Evolutionary conservation across 2,329 filamentous ascomycete species (phyloP), one percentile per base, ranked within the genome.

Genomic region (Phialophora tarda): DNA sequence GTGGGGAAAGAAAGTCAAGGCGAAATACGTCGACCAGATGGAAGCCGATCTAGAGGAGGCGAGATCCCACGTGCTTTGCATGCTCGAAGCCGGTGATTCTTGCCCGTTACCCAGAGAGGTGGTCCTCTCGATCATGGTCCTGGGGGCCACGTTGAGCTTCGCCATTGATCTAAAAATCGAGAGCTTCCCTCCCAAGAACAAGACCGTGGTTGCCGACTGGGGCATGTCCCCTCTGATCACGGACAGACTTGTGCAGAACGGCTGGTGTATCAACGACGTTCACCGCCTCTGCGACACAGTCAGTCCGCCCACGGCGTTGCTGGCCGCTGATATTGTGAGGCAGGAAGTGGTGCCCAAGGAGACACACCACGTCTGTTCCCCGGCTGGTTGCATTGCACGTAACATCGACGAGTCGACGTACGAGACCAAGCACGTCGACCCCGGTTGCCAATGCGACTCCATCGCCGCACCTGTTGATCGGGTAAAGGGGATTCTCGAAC

Each of bases 261-360:
- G 62, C 14, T 63, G 62, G 62, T 63, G 62, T 41, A 51, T 63
- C n/a, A 63, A 53, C 38, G 62, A 63, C 47, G 38, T 58, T 1
- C 32, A 53, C 11, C 53, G 62, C 24, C 41, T 58, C 23, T 58
- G 23, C 26, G 23, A 30, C 44, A 63, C 62, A 11, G 38, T 63
- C 24, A 63, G 38, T 23, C 21, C 47, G 28, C 63, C 63, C 7
- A 55, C 63, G 24, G 50, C 58, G 17, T 7, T 65, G n/a, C 7
- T 61, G 11, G 57, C 57, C 23, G 30, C 58, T 11, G 24, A n/a
- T 14, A 55, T 61, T 21, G 10, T 24, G 24, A 55, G 58, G 17
- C 21, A 44, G 5, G 63, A 65, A 41, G 63, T 48, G 7, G 54
- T 60, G 12, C 23, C 23, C 30, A 55, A 12, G 24, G 51, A 50